Evolutionary conservation across 768 basidiomycete genomes (phyloP), one percentile per base, ranked within the genome.

Genomic region (Saitozyma podzolica): DNA sequence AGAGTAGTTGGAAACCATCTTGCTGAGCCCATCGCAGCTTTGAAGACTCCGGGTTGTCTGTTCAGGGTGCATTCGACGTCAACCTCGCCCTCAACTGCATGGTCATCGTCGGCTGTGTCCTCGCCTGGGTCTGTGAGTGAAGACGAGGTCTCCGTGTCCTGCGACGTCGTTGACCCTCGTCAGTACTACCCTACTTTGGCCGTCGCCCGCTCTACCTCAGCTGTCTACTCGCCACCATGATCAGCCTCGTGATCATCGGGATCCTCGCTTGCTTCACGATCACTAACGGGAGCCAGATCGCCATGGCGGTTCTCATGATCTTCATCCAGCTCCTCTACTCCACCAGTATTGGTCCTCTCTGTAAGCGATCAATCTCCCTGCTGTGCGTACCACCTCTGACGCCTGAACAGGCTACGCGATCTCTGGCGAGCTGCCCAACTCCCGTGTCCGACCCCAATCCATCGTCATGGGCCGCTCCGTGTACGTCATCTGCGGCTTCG

Each of bases 281-380:
- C 10, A 41, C 41, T 20, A 49, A 41, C 14, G 55, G 20, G 40
- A 47, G 47, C 40, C 11, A 29, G 8, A 51, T 29, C 45, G 62
- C 40, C 9, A 58, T 51, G 20, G 62, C 49, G 8, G 53, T 52
- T 14, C 48, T 61, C 39, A 50, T 55, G 14, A 56, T 59, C 54
- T 43, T 68, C 54, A 67, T 66, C 41, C 69, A 71, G 50, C 59
- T 73, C n/a, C 50, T 72, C 50, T 73, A 66, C 58, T 59, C 66
- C 49, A 55, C 63, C 47, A 56, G 61, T 17, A 50, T 72, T 39
- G 70, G 70, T 39, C 70, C 62, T 5, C 55, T 63, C 42, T 62
- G 61, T 47, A 47, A 47, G 45, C n/a, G 3, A 47, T 47, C 49
- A 6, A 11, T 6, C 45, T 6, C 45, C n/a, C 6, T 11, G 6